Evolutionary conservation across 306 rosid species (phyloP), one percentile per base, ranked within the genome.

Genomic region (Pyrus pyrifolia): DNA sequence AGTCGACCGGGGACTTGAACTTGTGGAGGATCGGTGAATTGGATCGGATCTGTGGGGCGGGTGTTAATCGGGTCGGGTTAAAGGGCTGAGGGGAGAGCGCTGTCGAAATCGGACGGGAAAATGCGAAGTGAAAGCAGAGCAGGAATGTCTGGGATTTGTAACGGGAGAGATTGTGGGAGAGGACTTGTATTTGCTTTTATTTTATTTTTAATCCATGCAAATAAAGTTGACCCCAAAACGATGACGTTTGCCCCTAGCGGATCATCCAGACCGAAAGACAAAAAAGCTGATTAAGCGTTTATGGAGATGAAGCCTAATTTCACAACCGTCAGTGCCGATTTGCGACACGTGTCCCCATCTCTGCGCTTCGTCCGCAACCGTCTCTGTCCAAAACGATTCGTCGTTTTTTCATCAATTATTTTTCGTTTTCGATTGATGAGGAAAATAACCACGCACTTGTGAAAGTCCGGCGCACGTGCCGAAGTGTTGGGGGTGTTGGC

Each of bases 1-100:
- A 53, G 8, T 10, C 46, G 64, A 11, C 29, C 31, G 76, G 11
- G 25, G 51, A 51, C 1, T 70, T 25, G 45, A 62, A 52, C 1
- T 38, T 51, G 53, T 3, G 35, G 21, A 21, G 72, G 90, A 87
- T 75, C 62, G n/a, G 1, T 18, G 73, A 77, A 10, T 63, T 18
- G 10, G 72, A 78, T 74, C 51, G 55, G 92, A 87, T 87, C 90
- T 83, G 29, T 49, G 85, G 62, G 11, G 74, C 46, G 77, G 77
- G 45, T 11, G 3, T 5, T 2, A 42, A 55, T 18, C 19, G 49
- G 38, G 60, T 31, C 40, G 79, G 80, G 77, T 73, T 21, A 49
- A 33, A 25, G 59, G 51, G 17, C 68, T 38, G 72, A 55, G 73
- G 76, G 77, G 75, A 74, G 45, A 57, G 78, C 44, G 62, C 63